phyloP scores from a whole-genome alignment of 1,284 basidiomycete species.

The Naganishia liquefaciens region DNA sequence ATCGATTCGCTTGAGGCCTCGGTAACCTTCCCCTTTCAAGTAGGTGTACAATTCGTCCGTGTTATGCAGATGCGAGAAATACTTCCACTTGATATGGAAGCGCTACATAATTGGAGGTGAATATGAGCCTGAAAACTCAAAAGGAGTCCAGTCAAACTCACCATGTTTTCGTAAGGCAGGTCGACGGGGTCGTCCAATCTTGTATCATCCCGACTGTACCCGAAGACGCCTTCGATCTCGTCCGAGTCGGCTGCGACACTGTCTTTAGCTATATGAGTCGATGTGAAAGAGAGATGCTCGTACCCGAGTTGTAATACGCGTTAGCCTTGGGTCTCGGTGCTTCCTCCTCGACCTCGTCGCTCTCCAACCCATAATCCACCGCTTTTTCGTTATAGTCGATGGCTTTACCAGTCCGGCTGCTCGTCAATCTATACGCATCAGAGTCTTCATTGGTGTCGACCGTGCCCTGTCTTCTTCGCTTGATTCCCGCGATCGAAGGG shows the following conservation, averaged over 20 bases:
- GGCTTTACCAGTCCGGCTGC: slow-evolving; percentile 76
- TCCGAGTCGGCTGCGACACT: slow-evolving; percentile 53
- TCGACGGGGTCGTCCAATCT: slow-evolving; percentile 73
- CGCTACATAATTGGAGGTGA: slow-evolving; percentile 60
- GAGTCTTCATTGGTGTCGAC: slow-evolving; percentile 43
- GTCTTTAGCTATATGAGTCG: neutral
- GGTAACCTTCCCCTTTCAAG: slow-evolving; percentile 72
- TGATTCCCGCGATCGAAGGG: slow-evolving; percentile 43
- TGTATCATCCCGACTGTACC: slow-evolving; percentile 77
- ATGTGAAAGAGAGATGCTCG: neutral
- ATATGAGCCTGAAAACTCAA: slow-evolving; percentile 18
- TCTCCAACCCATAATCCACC: slow-evolving; percentile 62
- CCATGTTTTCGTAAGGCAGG: slow-evolving; percentile 79
- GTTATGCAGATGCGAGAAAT: slow-evolving; percentile 90
- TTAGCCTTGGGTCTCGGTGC: slow-evolving; percentile 70
- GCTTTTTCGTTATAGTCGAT: slow-evolving; percentile 69
- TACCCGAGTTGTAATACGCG: slow-evolving; percentile 42
- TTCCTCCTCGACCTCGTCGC: slow-evolving; percentile 63
- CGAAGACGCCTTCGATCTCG: slow-evolving; percentile 84
- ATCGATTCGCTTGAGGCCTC: slow-evolving; percentile 93
- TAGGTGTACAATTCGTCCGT: slow-evolving; percentile 97
- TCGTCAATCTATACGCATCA: slow-evolving; percentile 63
- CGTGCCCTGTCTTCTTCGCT: slow-evolving; percentile 42
- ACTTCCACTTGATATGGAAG: slow-evolving; percentile 95
- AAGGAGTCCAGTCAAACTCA: slow-evolving; percentile 54